Conservation (phyloP, 306 rosid genomes). For the Gleditsia sinensis region DNA sequence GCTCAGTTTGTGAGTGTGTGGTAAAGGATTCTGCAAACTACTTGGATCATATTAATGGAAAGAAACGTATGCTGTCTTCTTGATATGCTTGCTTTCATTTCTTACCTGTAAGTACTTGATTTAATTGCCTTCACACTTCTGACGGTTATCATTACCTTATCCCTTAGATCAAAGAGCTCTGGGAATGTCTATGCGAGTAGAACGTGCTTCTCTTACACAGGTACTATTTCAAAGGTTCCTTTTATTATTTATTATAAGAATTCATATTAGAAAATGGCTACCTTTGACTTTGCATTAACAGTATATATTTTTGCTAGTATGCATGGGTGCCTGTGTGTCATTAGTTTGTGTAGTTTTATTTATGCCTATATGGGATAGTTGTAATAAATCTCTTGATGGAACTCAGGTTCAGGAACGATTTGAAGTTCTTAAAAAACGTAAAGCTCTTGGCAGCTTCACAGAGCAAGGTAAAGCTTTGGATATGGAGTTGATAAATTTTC, state of each 20-base stretch:
- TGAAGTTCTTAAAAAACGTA: constrained; percentile 85
- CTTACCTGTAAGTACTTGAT: background rate
- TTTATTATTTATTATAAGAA: background rate
- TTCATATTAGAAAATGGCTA: background rate
- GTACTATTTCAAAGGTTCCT: constrained; percentile 35
- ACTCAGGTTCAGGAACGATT: constrained; percentile 89
- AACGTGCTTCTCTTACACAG: constrained; percentile 94
- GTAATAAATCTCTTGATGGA: constrained; percentile 38
- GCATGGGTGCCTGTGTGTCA: background rate
- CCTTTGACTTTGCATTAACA: constrained; percentile 20
- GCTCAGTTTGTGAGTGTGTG: constrained; percentile 98
- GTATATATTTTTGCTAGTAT: background rate
- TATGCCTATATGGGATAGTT: background rate
- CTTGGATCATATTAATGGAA: constrained; percentile 99
- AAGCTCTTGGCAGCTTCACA: constrained; percentile 73
- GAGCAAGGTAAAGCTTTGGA: constrained; percentile 75
- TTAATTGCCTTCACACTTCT: constrained; percentile 22
- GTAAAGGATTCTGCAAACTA: constrained; percentile 98
- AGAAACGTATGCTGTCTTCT: constrained; percentile 78
- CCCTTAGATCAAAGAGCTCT: constrained; percentile 88
- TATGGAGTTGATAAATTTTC: background rate
- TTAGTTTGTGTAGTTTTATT: constrained; percentile 10
- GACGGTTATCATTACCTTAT: constrained; percentile 22
- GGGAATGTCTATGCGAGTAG: constrained; percentile 99
- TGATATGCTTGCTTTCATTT: constrained; percentile 9